These are phyloP conservation scores for Lactarius vividus DNA, from an alignment of 768 basidiomycete species.

Conservation along the genomic window DNA sequence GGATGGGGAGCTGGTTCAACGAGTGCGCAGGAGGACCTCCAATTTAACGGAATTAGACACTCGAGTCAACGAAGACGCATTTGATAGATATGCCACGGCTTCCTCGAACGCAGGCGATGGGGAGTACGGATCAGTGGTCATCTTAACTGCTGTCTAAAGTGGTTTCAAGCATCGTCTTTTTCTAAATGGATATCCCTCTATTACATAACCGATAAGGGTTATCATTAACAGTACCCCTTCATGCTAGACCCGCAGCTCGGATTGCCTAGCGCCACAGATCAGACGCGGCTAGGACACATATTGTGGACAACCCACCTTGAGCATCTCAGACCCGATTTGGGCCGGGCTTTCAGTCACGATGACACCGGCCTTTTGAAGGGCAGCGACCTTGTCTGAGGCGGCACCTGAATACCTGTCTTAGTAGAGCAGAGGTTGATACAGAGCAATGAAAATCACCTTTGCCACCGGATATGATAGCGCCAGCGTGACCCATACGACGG, in stretches of 20 bases:
- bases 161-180: constrained; percentile 8
- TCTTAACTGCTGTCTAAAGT: constrained; percentile 20
- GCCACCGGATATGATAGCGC: constrained; percentile 96
- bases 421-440: background rate
- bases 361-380: constrained; percentile 87
- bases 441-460: constrained; percentile 58
- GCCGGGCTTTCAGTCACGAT: constrained; percentile 95
- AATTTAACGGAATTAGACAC: constrained; percentile 66
- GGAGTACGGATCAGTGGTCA: constrained; percentile 28
- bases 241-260: constrained; percentile 70
- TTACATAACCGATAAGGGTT: constrained; percentile 38
- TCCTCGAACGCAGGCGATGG: constrained; percentile 48
- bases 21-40: constrained; percentile 52
- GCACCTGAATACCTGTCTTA: constrained; percentile 50
- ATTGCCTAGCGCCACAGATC: constrained; percentile 54
- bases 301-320: constrained; percentile 56
- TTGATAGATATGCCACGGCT: constrained; percentile 65
- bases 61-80: constrained; percentile 48
- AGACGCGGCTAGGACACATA: constrained; percentile 3
- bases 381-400: constrained; percentile 90
- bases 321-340: constrained; percentile 86
- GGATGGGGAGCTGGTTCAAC: constrained; percentile 19
- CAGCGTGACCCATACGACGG: constrained; percentile 96
- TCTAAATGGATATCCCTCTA: constrained; percentile 31
- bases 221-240: constrained; percentile 33